Percentiles rank a stretch among this genome's conserved stretches.
Evolutionary conservation across 805 yeast species (phyloP).

Genomic region (Candida suzukii): DNA sequence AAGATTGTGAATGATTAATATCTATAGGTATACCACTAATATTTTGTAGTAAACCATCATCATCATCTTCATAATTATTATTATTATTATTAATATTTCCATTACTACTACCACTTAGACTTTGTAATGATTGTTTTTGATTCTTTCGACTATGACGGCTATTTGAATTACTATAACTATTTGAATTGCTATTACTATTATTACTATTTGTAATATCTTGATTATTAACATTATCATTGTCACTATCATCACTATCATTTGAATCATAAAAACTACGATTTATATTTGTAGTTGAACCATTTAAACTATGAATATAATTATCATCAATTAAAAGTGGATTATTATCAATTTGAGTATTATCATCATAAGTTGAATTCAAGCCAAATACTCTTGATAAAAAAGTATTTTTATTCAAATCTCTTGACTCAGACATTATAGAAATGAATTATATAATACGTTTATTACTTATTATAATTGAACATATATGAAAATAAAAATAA

Average conservation of each 20-base stretch:
- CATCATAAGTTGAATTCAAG: constrained; percentile 22
- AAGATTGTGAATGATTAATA: constrained; percentile 6
- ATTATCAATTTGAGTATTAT: not conserved
- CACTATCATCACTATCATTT: constrained; percentile 14
- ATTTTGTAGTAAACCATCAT: not conserved
- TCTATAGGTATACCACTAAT: not conserved
- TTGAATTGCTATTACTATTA: not conserved
- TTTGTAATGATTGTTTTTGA: no score
- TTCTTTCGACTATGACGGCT: not conserved
- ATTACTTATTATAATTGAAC: no score
- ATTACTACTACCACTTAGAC: constrained; percentile 7
- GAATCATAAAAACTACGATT: constrained; percentile 3
- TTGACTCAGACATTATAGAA: constrained; percentile 7
- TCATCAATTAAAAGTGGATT: constrained; percentile 21
- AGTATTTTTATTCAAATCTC: constrained; percentile 35
- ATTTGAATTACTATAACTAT: not conserved
- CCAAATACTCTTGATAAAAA: constrained; percentile 63
- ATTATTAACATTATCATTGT: constrained; percentile 10
- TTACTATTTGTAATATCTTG: not conserved
- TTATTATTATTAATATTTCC: constrained; percentile 12
- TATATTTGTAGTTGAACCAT: not conserved
- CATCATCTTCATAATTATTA: constrained; percentile 12
- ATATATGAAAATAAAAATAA: no score
- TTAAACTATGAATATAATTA: not conserved
- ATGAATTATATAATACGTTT: no score